Conservation (phyloP, 129 eudicot species). For the Chrysanthemum makinoi region DNA sequence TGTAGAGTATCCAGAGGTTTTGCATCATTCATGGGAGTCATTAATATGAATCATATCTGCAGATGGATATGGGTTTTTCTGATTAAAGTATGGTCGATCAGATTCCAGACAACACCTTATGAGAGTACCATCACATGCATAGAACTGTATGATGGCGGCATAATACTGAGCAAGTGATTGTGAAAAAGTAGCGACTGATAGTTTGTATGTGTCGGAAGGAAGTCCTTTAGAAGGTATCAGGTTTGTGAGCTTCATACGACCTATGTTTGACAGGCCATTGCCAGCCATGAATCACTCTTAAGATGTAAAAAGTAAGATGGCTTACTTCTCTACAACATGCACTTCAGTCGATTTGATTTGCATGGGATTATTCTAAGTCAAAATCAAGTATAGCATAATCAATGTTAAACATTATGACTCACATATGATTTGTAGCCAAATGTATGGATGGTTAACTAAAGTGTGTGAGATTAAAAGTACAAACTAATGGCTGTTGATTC, state of each 20-base stretch:
- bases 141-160: conserved; percentile 85
- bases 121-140: conserved; percentile 64
- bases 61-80: conserved; percentile 71
- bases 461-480: neutral
- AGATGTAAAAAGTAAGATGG: conserved; percentile 16
- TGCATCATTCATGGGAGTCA: conserved; percentile 93
- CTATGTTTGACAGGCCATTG: conserved; percentile 81
- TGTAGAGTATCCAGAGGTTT: conserved; percentile 87
- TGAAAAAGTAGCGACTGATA: conserved; percentile 76
- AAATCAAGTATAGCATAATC: conserved; percentile 7
- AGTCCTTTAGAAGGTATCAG: conserved; percentile 76
- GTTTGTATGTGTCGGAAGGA: conserved; percentile 85
- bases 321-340: conserved; percentile 18
- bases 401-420: neutral
- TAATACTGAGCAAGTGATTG: conserved; percentile 95
- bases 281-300: conserved; percentile 67
- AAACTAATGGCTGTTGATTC: neutral
- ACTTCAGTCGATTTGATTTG: conserved; percentile 16
- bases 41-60: conserved; percentile 62
- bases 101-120: conserved; percentile 83
- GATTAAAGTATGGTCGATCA: conserved; percentile 72
- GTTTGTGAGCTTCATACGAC: conserved; percentile 90
- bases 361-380: conserved; percentile 4
- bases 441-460: neutral
- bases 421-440: neutral